Evolutionary conservation across 768 basidiomycete species (phyloP).

Genomic region (Crucibulum laeve): DNA sequence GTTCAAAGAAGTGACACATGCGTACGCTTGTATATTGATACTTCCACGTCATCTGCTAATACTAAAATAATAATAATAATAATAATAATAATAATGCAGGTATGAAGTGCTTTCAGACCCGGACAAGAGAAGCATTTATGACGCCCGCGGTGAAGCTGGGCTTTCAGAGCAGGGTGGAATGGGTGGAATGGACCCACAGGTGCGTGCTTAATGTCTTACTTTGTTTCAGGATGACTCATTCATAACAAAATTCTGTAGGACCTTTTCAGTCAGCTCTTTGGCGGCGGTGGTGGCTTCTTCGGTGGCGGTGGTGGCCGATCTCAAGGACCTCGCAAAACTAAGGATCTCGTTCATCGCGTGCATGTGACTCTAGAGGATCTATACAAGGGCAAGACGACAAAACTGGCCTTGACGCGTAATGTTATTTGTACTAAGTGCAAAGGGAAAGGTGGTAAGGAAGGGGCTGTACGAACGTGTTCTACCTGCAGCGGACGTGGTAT

Average conservation of each 20-base stretch:
- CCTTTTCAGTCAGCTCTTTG: conserved; percentile 95
- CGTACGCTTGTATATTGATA: conserved; percentile 48
- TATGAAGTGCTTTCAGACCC: conserved; percentile 93
- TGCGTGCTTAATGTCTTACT: conserved; percentile 27
- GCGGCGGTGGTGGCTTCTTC: conserved; percentile 74
- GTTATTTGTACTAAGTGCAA: conserved; percentile 91
- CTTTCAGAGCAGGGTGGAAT: conserved; percentile 81
- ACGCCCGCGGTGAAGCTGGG: conserved; percentile 90
- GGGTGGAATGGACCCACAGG: conserved; percentile 97
- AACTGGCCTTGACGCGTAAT: conserved; percentile 94
- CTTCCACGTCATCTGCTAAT: conserved; percentile 2
- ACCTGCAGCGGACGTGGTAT: conserved; percentile 87
- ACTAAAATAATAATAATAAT: neutral
- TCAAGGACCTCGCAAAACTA: conserved; percentile 85
- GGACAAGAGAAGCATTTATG: conserved; percentile 78
- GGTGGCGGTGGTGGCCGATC: conserved; percentile 65
- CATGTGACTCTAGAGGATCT: conserved; percentile 96
- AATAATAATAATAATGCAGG: conserved; percentile 29
- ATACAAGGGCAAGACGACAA: conserved; percentile 98
- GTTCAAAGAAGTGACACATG: conserved; percentile 97
- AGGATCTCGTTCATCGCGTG: conserved; percentile 97
- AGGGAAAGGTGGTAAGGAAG: conserved; percentile 97
- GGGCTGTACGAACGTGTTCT: conserved; percentile 78
- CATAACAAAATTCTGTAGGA: conserved; percentile 44
- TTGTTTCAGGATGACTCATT: conserved; percentile 6